A percentile compares a stretch with the other conserved stretches of the same genome.
phyloP scores from a whole-genome alignment of 495 filamentous ascomycete species.

The Penicillium bialowiezense region DNA sequence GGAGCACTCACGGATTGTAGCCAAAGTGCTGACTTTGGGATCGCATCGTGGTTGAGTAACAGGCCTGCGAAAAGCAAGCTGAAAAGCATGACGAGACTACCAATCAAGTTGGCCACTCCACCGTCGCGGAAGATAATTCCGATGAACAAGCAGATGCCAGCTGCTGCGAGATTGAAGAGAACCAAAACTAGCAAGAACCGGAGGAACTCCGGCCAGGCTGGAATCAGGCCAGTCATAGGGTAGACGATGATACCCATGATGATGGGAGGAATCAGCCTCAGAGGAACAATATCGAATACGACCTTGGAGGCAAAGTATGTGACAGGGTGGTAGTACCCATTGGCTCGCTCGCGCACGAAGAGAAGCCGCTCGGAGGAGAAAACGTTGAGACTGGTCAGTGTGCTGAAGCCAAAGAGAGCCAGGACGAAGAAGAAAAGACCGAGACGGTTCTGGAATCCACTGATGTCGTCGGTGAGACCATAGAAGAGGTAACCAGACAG shows the following conservation, averaged over 20 bases:
- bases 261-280: slow-evolving; percentile 90
- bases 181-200: slow-evolving; percentile 89
- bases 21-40: slow-evolving; percentile 80
- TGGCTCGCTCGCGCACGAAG: slow-evolving; percentile 92
- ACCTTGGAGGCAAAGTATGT: slow-evolving; percentile 97
- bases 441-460: slow-evolving; percentile 97
- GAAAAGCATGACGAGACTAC: slow-evolving; percentile 96
- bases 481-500: slow-evolving; percentile 96
- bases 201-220: slow-evolving; percentile 80
- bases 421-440: slow-evolving; percentile 98
- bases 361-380: slow-evolving; percentile 90
- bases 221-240: slow-evolving; percentile 93
- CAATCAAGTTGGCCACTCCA: slow-evolving; percentile 93
- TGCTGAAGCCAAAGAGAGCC: slow-evolving; percentile 94
- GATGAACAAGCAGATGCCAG: slow-evolving; percentile 91
- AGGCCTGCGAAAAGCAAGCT: slow-evolving; percentile 91
- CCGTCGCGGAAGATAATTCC: slow-evolving; percentile 90
- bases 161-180: slow-evolving; percentile 92
- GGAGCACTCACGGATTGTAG: slow-evolving; percentile 65
- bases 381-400: slow-evolving; percentile 86
- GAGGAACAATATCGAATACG: slow-evolving; percentile 89
- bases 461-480: slow-evolving; percentile 90
- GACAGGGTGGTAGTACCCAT: slow-evolving; percentile 95
- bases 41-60: slow-evolving; percentile 89
- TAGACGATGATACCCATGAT: slow-evolving; percentile 97